Evolutionary conservation across 2,329 filamentous ascomycete species (phyloP), one percentile per base, ranked within the genome.

Genomic region (Trichoderma oligosporum): DNA sequence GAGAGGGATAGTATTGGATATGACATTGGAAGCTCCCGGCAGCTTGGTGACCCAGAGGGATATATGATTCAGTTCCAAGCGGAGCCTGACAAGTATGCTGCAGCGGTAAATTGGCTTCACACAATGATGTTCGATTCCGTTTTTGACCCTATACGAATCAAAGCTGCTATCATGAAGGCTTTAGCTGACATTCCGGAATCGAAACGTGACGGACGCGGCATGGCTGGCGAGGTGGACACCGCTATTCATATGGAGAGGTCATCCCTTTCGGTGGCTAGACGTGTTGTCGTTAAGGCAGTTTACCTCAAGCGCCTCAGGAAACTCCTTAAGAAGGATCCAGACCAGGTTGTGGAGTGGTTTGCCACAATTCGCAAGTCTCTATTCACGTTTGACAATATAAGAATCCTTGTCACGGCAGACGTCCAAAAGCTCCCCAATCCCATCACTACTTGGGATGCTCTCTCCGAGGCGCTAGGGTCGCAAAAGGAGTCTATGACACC

Each of bases 1-100:
- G 94, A 99, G 72, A 84, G 87, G 67, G 92, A 97, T 65, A 97
- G 94, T 0, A 86, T 97, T 58, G 86, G 85, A 63, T 97, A 96
- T 71, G 78, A 76, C 1, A 84, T 97, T 62, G 84, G 85, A 59
- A 83, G 83, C 2, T 88, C 85, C 5, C 79, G 81, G 16, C 78
- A 80, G 31, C 75, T 95, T 42, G 87, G 88, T 31, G 91, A 96
- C 68, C 81, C 85, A 0, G 93, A 99, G 71, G 87, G 92, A 70
- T 75, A 96, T 25, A 82, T 85, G 58, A 84, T 97, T 47, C 84
- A 86, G 62, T 88, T 99, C 73, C 87, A 94, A 65, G 85, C 94
- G 6, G 94, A 99, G 71, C 83, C 87, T 0, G 86, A 93, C 52
- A 96, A 96, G 72, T 97, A 97, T 70, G 78, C 83, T 41, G 85